phyloP scores from a whole-genome alignment of 805 yeast species.

The Candida quercuum region DNA sequence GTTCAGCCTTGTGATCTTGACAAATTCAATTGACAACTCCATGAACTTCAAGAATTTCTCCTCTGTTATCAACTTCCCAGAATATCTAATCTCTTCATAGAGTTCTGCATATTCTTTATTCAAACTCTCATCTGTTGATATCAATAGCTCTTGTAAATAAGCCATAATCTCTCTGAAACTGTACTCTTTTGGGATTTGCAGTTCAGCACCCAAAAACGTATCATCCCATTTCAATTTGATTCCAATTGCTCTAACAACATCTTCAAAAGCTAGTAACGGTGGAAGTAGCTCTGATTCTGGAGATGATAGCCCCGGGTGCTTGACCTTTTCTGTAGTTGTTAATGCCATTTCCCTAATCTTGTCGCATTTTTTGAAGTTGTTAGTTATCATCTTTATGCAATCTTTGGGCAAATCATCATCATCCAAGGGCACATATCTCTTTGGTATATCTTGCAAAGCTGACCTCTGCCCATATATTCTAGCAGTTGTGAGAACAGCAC shows the following conservation, averaged over 20 bases:
- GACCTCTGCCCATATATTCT: constrained; percentile 56
- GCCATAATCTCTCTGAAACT: constrained; percentile 39
- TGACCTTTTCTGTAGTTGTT: constrained; percentile 35
- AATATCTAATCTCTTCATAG: constrained; percentile 66
- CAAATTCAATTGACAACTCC: constrained; percentile 32
- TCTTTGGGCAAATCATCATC: constrained; percentile 52
- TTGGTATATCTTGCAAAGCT: constrained; percentile 71
- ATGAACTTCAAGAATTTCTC: constrained; percentile 58
- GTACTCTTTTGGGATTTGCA: constrained; percentile 31
- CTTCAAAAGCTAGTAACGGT: constrained; percentile 40
- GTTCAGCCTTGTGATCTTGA: constrained; percentile 19
- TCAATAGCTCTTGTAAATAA: constrained; percentile 24
- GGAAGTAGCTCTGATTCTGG: constrained; percentile 33
- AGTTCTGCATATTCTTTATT: constrained; percentile 36
- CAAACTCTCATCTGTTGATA: constrained; percentile 14
- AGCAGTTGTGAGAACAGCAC: constrained; percentile 47
- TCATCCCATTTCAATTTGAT: constrained; percentile 51
- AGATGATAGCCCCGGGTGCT: constrained; percentile 49
- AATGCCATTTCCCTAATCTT: constrained; percentile 32
- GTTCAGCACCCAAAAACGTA: constrained; percentile 29
- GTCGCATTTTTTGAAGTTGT: constrained; percentile 38
- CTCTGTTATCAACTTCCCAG: constrained; percentile 55
- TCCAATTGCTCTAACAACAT: constrained; percentile 54
- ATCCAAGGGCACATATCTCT: constrained; percentile 65
- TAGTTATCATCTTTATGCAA: constrained; percentile 34